Percentiles rank a stretch among this genome's conserved stretches.
phyloP scores from a whole-genome alignment of 2,329 filamentous ascomycete species.

The Beauveria medogensis region DNA sequence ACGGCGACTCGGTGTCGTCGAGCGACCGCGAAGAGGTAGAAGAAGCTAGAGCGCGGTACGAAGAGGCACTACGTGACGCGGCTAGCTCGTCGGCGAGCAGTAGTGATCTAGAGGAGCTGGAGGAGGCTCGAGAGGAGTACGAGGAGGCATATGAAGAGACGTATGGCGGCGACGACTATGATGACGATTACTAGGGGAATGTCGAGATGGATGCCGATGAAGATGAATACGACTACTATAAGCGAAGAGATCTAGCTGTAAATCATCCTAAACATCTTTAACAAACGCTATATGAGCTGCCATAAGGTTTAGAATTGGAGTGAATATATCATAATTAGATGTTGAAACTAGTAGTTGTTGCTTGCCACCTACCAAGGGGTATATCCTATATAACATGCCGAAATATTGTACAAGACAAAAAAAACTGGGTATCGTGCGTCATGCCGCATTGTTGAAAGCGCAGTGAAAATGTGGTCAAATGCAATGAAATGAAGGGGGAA shows the following conservation, averaged over 20 bases:
- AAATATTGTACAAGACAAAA: not conserved
- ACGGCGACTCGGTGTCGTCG: constrained; percentile 33
- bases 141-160: constrained; percentile 41
- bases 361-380: not conserved
- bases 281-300: not conserved
- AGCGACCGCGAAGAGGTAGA: constrained; percentile 35
- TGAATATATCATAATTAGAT: not conserved
- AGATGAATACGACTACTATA: not conserved
- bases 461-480: not conserved
- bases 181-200: not conserved
- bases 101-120: constrained; percentile 43
- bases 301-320: not conserved
- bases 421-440: not conserved
- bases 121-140: constrained; percentile 44
- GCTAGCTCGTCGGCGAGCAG: constrained; percentile 38
- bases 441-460: constrained; percentile 8
- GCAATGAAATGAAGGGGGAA: not conserved
- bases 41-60: constrained; percentile 35
- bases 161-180: constrained; percentile 21
- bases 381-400: not conserved
- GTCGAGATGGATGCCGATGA: not conserved
- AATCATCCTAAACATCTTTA: no score
- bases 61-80: constrained; percentile 33
- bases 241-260: not conserved
- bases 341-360: not conserved